A percentile compares a stretch with the other conserved stretches of the same genome.
These are phyloP conservation scores for Trichoderma parareesei DNA, from an alignment of 495 filamentous ascomycete species.

Conservation along the genomic window DNA sequence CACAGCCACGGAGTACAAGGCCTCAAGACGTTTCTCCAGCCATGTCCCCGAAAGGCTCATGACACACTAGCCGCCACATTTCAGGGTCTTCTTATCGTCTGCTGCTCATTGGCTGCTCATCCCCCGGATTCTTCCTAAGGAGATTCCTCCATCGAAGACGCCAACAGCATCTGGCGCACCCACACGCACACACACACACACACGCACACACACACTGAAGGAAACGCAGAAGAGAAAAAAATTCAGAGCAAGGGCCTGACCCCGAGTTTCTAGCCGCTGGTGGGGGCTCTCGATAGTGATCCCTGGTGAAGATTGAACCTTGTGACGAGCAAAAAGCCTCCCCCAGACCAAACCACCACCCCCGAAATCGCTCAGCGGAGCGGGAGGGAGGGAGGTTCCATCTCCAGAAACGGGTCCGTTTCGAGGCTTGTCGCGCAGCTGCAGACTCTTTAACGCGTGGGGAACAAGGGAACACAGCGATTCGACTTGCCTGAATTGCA, in stretches of 20 bases:
- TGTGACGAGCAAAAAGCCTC: neutral
- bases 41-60: neutral
- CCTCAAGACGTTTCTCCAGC: neutral
- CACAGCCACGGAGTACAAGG: neutral
- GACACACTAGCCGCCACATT: neutral
- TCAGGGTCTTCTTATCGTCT: conserved; percentile 1
- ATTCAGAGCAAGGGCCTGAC: neutral
- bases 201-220: neutral
- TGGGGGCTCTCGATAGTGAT: neutral
- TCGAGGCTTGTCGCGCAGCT: neutral
- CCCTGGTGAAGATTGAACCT: neutral
- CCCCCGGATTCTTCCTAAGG: neutral
- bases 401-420: neutral
- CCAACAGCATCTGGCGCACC: neutral
- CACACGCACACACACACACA: neutral
- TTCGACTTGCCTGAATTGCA: neutral
- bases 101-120: neutral
- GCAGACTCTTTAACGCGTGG: conserved; percentile 7
- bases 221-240: neutral
- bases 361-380: conserved; percentile 2
- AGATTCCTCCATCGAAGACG: neutral
- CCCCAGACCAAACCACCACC: neutral
- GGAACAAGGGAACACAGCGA: neutral
- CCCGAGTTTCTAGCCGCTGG: conserved; percentile 1
- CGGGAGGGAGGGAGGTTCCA: neutral